Evolutionary conservation across 1,284 basidiomycete species (phyloP), one percentile per base, ranked within the genome.

Genomic region (Fistulinella cinereoalba): DNA sequence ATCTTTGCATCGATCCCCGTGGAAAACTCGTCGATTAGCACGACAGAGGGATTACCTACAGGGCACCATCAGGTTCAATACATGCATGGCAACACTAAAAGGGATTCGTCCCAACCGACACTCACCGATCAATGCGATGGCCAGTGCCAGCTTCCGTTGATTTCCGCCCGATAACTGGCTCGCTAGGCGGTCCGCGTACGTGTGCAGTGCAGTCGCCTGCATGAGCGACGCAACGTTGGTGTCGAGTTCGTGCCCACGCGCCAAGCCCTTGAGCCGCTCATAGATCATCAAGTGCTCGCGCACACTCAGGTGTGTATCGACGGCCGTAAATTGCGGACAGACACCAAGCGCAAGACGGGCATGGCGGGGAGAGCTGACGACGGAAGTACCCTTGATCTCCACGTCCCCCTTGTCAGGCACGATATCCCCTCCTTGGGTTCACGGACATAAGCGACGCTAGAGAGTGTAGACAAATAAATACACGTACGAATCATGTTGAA

Each of bases 21-120:
- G 3, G 84, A 88, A 60, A 89, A 89, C 62, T 92, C 88, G 57
- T 92, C 89, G 37, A 92, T 87, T 32, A 91, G 73, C 4, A 92
- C 68, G 9, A 91, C 87, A 2, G 82, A 70, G 0, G 88, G 85
- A 57, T 91, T 90, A 4, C 87, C 83, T 82, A 46, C 51, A 8
- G 21, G 38, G 16, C 15, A 27, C 11, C n/a, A 15, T 31, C 29
- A 31, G n/a, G 5, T 13, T 13, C 11, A 11, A 29, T 15, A 29
- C 9, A 5, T 6, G 28, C 7, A 7, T 29, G 28, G n/a, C n/a
- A n/a, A n/a, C n/a, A n/a, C n/a, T n/a, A n/a, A n/a, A n/a, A n/a
- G n/a, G n/a, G n/a, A n/a, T n/a, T n/a, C n/a, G n/a, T n/a, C n/a
- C n/a, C n/a, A n/a, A n/a, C n/a, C n/a, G n/a, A n/a, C n/a, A 50